phyloP scores from a whole-genome alignment of 495 filamentous ascomycete species.

The Baudoinia panamericana region DNA sequence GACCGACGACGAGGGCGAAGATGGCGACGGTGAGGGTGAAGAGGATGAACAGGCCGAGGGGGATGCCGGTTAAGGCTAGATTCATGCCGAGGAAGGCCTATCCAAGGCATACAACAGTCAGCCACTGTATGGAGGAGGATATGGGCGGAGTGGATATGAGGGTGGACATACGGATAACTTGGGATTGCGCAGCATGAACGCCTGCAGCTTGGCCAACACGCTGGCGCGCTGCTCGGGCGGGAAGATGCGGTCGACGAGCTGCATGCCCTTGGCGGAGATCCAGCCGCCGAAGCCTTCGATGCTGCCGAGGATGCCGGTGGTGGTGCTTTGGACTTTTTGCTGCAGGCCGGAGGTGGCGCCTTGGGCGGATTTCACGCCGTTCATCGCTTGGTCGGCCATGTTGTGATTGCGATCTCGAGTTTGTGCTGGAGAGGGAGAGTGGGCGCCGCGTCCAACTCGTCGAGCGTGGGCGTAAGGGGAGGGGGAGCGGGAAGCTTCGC shows the following conservation, averaged over 20 bases:
- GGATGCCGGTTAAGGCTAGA: constrained; percentile 41
- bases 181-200: constrained; percentile 28
- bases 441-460: not conserved
- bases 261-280: constrained; percentile 14
- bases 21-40: constrained; percentile 43
- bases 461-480: constrained; percentile 1
- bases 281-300: constrained; percentile 15
- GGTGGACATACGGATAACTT: constrained; percentile 28
- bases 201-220: constrained; percentile 22
- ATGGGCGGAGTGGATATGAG: too few relatives aligned
- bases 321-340: constrained; percentile 9
- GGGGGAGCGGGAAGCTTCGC: constrained; percentile 12
- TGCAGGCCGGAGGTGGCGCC: constrained; percentile 1
- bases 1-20: constrained; percentile 40
- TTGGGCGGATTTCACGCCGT: not conserved
- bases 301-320: constrained; percentile 10
- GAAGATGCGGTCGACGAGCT: constrained; percentile 24
- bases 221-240: constrained; percentile 29
- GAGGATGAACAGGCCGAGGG: constrained; percentile 46
- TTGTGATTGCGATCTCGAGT: not conserved
- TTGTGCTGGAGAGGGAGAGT: not conserved
- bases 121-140: not conserved
- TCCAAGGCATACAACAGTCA: constrained; percentile 1
- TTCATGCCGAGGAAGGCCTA: constrained; percentile 44
- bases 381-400: constrained; percentile 11